Conservation (phyloP, 106 monocot species). For the Triglochin maritima region DNA sequence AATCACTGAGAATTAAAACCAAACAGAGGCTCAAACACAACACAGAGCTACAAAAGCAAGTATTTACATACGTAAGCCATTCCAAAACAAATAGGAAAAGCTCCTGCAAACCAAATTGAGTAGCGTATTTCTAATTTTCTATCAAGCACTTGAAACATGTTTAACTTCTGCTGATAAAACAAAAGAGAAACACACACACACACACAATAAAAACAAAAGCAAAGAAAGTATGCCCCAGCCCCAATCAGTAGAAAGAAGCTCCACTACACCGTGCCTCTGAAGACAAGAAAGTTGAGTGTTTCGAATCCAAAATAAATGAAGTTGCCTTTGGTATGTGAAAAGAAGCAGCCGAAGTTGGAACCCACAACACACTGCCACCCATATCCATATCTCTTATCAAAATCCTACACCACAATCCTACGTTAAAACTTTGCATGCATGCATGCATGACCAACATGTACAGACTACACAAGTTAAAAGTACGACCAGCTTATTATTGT, state of each 20-base stretch:
- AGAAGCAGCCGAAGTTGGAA: constrained; percentile 68
- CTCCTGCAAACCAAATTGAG: too few species aligned
- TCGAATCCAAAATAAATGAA: constrained; percentile 67
- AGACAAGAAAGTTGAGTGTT: constrained; percentile 51
- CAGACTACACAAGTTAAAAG: too few species aligned
- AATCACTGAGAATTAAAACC: too few species aligned
- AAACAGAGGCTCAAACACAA: too few species aligned
- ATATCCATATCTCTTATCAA: constrained; percentile 37
- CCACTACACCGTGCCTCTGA: constrained; percentile 28
- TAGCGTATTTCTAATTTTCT: too few species aligned
- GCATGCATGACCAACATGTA: too few species aligned
- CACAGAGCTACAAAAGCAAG: too few species aligned
- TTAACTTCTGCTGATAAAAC: neutral
- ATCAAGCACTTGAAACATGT: neutral
- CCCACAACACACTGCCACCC: constrained; percentile 79
- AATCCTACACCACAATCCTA: constrained; percentile 30
- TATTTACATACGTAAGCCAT: too few species aligned
- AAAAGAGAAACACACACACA: neutral
- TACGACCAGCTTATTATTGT: too few species aligned
- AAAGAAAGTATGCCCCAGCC: neutral
- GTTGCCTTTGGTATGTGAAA: constrained; percentile 54
- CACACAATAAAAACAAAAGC: neutral
- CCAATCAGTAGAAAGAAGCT: neutral
- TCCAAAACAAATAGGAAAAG: too few species aligned
- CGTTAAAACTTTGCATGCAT: too few species aligned